Evolutionary conservation across 1,284 basidiomycete species (phyloP).

Genomic region (Microbotryum lychnidis-dioicae): DNA sequence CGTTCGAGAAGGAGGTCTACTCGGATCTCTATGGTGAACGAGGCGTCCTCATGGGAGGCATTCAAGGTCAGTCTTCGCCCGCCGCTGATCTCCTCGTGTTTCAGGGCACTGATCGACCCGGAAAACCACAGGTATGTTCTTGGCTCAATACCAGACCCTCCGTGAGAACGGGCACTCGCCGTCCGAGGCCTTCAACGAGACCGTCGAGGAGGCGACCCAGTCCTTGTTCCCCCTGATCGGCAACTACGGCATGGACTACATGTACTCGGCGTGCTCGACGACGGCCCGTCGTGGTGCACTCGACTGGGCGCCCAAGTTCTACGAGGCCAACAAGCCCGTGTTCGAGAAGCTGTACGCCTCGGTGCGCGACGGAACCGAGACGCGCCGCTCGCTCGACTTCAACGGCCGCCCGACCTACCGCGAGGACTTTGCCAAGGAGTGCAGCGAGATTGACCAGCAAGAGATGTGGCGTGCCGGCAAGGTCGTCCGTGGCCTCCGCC

Average conservation of each 20-base stretch:
- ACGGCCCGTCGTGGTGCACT: conserved; percentile 82
- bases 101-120: conserved; percentile 24
- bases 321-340: conserved; percentile 76
- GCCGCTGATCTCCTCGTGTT: background rate
- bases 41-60: conserved; percentile 99
- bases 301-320: conserved; percentile 97
- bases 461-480: conserved; percentile 95
- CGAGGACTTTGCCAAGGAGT: conserved; percentile 85
- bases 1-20: conserved; percentile 99
- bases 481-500: conserved; percentile 45
- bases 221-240: conserved; percentile 97
- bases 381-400: conserved; percentile 92
- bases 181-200: conserved; percentile 99
- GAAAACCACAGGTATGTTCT: conserved; percentile 74
- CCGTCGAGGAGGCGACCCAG: conserved; percentile 97
- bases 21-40: conserved; percentile 99
- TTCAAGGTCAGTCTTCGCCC: conserved; percentile 50
- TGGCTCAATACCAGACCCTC: conserved; percentile 96
- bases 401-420: conserved; percentile 90
- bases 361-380: conserved; percentile 91
- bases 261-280: conserved; percentile 82
- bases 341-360: conserved; percentile 93
- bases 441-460: conserved; percentile 89
- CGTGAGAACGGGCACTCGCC: conserved; percentile 96
- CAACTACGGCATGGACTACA: conserved; percentile 88